phyloP scores from a whole-genome alignment of 2,329 filamentous ascomycete genomes.

The Alternaria ethzedia region DNA sequence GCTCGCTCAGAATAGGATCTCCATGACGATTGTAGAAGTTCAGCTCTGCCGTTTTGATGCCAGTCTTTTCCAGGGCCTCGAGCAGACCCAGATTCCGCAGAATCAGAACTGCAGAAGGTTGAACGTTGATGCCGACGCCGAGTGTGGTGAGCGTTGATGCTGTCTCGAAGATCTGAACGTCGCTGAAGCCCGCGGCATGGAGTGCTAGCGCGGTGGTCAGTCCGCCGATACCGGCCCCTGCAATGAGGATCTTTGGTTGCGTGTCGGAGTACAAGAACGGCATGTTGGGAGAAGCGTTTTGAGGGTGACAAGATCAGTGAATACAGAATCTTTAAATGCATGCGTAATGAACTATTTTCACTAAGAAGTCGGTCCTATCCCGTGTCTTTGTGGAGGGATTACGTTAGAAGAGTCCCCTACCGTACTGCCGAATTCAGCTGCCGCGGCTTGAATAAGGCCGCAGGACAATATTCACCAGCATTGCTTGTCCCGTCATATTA shows the following conservation, averaged over 20 bases:
- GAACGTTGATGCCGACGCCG: slow-evolving; percentile 57
- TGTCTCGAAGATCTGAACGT: slow-evolving; percentile 54
- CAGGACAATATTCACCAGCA: not conserved
- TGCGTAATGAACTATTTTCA: not conserved
- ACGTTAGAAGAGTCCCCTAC: not conserved
- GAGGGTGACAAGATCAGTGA: not conserved
- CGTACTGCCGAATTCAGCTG: slow-evolving; percentile 11
- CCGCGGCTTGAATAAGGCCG: slow-evolving; percentile 2
- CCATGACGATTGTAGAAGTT: slow-evolving; percentile 56
- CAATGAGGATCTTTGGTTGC: slow-evolving; percentile 37
- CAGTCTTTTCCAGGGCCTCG: slow-evolving; percentile 49
- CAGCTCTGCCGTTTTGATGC: slow-evolving; percentile 52
- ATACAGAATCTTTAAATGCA: not conserved
- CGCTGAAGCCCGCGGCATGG: slow-evolving; percentile 68
- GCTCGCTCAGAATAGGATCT: slow-evolving; percentile 53
- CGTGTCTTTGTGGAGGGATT: not conserved
- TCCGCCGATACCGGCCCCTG: slow-evolving; percentile 73
- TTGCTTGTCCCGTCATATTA: not conserved
- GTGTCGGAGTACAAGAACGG: slow-evolving; percentile 27
- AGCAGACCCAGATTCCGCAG: slow-evolving; percentile 54
- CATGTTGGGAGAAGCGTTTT: not conserved
- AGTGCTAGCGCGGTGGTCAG: slow-evolving; percentile 73
- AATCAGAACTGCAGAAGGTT: slow-evolving; percentile 55
- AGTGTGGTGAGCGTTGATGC: slow-evolving; percentile 51
- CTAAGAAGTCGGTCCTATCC: not conserved